A percentile compares a stretch with the other conserved stretches of the same genome.
phyloP scores from a whole-genome alignment of 169 alveolate genomes.

The Neospora caninum region DNA sequence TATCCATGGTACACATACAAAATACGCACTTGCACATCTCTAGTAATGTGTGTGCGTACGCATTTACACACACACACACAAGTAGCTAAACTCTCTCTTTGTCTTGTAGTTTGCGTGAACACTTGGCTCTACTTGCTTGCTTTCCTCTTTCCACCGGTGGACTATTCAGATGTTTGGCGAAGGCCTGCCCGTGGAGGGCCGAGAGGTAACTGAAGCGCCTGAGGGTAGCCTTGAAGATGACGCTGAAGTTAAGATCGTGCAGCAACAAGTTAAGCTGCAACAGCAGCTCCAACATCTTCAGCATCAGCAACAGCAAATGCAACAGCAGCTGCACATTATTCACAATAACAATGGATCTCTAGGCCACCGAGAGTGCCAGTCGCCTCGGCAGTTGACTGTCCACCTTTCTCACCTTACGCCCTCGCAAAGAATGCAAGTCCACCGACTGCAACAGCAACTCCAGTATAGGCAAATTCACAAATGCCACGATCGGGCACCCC shows the following conservation, averaged over 20 bases:
- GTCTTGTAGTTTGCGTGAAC: too few species aligned
- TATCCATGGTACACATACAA: too few species aligned
- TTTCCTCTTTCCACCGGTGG: too few species aligned
- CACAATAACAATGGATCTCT: background rate
- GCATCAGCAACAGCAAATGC: constrained; percentile 16
- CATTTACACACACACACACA: too few species aligned
- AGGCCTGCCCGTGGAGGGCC: background rate
- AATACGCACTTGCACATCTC: too few species aligned
- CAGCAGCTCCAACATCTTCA: constrained; percentile 21
- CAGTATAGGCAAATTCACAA: background rate
- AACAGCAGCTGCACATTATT: background rate
- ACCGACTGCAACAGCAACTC: constrained; percentile 29
- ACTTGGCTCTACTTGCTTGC: too few species aligned
- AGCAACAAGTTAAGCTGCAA: background rate
- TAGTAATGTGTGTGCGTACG: too few species aligned
- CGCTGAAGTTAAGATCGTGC: background rate
- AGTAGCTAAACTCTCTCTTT: too few species aligned
- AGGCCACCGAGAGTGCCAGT: background rate
- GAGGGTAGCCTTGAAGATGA: background rate
- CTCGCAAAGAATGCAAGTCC: constrained; percentile 19
- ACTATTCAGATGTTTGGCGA: background rate
- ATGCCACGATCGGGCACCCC: background rate
- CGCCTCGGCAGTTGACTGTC: constrained; percentile 25
- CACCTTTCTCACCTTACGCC: constrained; percentile 37
- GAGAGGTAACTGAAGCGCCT: background rate